Evolutionary conservation across 202 grass and related monocot species (phyloP).

Genomic region (Zoysia matrella): DNA sequence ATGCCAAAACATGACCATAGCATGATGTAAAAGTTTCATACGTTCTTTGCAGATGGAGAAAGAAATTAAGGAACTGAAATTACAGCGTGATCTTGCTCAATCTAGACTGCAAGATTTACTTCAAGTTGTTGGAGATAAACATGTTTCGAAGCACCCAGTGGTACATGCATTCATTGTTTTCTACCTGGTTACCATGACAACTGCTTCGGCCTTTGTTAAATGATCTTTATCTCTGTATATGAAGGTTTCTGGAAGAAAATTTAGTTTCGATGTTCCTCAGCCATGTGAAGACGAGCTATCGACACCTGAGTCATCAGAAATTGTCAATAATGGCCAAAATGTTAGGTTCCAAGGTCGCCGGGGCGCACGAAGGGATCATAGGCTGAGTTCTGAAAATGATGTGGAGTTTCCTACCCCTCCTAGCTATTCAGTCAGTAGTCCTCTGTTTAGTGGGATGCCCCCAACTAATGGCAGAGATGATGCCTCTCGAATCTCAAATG

Average conservation of each 20-base stretch:
- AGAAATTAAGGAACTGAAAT: conserved; percentile 90
- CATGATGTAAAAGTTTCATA: conserved; percentile 29
- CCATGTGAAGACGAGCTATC: conserved; percentile 64
- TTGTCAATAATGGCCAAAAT: conserved; percentile 46
- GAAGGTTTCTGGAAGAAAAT: conserved; percentile 69
- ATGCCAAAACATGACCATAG: neutral
- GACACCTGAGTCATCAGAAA: conserved; percentile 55
- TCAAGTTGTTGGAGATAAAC: conserved; percentile 70
- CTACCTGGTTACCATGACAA: conserved; percentile 19
- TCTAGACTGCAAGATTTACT: conserved; percentile 80
- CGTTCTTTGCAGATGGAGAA: conserved; percentile 87
- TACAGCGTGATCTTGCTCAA: conserved; percentile 76
- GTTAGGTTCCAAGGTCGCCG: conserved; percentile 46
- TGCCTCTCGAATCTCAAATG: conserved; percentile 49
- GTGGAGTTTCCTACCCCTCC: conserved; percentile 29
- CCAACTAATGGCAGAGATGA: conserved; percentile 48
- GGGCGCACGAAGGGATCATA: conserved; percentile 36
- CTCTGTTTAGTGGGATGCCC: conserved; percentile 54
- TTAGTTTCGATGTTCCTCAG: conserved; percentile 64
- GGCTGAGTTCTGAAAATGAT: conserved; percentile 53
- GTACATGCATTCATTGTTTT: conserved; percentile 48
- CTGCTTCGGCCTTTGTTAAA: neutral
- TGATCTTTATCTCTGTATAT: conserved; percentile 34
- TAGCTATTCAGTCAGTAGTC: conserved; percentile 57
- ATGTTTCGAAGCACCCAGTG: conserved; percentile 52